Conservation (phyloP, 139 green algal genomes). For the Tetradesmus obliquus region DNA sequence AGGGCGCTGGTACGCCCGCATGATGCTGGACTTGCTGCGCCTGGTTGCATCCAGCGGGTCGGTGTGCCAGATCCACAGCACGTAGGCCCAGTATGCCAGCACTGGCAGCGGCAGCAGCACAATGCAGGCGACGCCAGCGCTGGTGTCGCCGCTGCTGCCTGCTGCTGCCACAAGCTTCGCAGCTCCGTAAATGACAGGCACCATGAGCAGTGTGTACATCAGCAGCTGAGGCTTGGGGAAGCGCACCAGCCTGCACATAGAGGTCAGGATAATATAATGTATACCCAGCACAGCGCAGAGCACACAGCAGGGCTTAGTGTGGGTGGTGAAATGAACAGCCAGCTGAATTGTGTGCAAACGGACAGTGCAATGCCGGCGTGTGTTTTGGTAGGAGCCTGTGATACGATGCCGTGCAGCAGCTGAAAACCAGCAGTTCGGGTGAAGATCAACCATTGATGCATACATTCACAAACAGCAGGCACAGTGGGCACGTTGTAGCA, state of each 20-base stretch:
- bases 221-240: constrained; percentile 34
- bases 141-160: neutral
- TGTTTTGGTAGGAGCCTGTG: neutral
- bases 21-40: constrained; percentile 4
- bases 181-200: constrained; percentile 21
- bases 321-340: no score
- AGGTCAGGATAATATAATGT: no score
- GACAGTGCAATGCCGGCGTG: neutral
- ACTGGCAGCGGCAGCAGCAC: constrained; percentile 19
- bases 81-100: constrained; percentile 9
- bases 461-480: neutral
- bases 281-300: no score
- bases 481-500: neutral
- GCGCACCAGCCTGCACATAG: neutral
- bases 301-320: no score
- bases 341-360: neutral
- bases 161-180: constrained; percentile 11
- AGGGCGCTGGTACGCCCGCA: constrained; percentile 1
- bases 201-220: constrained; percentile 27
- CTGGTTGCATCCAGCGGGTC: neutral
- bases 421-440: no score
- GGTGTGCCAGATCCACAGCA: neutral
- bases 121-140: neutral
- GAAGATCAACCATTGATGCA: no score
- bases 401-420: no score